Base-by-base conservation (phyloP, 2,329 filamentous ascomycete species). In the Hymenoscyphus albidus region DNA sequence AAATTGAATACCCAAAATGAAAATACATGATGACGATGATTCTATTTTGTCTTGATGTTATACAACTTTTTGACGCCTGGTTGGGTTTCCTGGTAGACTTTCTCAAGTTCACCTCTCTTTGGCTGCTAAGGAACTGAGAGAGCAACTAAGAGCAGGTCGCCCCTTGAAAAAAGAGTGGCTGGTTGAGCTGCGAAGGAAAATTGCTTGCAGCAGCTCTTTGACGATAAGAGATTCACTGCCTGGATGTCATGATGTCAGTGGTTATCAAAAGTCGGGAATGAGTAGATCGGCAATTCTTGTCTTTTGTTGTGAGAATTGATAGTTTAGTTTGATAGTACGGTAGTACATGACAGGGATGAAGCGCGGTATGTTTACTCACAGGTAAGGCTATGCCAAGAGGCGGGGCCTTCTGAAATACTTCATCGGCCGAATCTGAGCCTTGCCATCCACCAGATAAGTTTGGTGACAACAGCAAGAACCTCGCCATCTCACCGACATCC, bases 1-100 rank as follows among this genome's bases (percentile, higher is more conserved):
- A 67, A 67, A 65, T 66, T 65, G 63, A 67, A 67, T 67, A 65
- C 62, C 62, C 65, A n/a, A 54, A 63, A 59, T 35, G 13, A 35
- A 58, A 62, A 27, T 39, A 62, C 54, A 31, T 18, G 39, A 16
- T 39, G 57, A 27, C 27, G 16, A 62, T 42, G 9, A 54, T 12
- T 22, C 18, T 51, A 51, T 10, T 12, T 12, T 51, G 18, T 51
- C 18, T 16, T 22, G 16, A 44, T 44, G 2, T 4, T 22, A 18
- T 48, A 3, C 18, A 7, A 51, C 18, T 51, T 18, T 22, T 51
- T 51, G n/a, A 4, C 27, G 27, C 3, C 27, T 27, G 27, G 27
- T 27, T 27, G 27, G 27, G 27, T 27, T 27, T 5, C 5, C 35
- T 35, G 35, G 35, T 35, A 35, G 35, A 35, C 5, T 27, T 35